These are phyloP conservation scores for Sordariomycetes sp. DNA, from an alignment of 2,329 filamentous ascomycete genomes.

Conservation along the genomic window DNA sequence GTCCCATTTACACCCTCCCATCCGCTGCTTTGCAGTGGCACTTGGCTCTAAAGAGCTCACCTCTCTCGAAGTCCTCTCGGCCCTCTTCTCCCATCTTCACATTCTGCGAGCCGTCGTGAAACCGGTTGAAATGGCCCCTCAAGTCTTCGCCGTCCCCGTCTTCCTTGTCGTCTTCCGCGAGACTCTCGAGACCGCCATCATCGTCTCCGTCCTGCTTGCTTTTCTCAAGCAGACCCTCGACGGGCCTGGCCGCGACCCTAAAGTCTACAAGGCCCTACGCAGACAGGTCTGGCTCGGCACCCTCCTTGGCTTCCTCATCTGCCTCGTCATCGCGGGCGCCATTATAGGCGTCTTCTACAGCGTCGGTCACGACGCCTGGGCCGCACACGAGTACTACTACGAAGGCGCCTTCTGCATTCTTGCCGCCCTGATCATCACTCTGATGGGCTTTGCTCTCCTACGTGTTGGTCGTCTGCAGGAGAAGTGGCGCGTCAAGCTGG, in stretches of 20 bases:
- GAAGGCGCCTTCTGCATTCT: slow-evolving; percentile 72
- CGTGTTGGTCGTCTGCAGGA: slow-evolving; percentile 75
- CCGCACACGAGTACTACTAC: slow-evolving; percentile 64
- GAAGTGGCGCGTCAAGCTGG: slow-evolving; percentile 81
- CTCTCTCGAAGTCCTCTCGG: not conserved
- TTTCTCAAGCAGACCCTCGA: slow-evolving; percentile 67
- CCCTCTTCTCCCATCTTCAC: not conserved
- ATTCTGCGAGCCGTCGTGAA: slow-evolving; percentile 6
- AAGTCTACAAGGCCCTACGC: slow-evolving; percentile 53
- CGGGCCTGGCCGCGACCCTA: slow-evolving; percentile 45
- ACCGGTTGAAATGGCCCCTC: slow-evolving; percentile 56
- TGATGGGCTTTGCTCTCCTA: slow-evolving; percentile 73
- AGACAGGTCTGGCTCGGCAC: slow-evolving; percentile 60
- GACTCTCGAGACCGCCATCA: slow-evolving; percentile 72
- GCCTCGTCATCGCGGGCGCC: slow-evolving; percentile 54
- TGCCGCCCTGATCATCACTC: slow-evolving; percentile 69
- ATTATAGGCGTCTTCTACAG: slow-evolving; percentile 67
- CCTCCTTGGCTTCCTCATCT: slow-evolving; percentile 51
- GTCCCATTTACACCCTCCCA: no score
- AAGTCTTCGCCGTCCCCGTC: slow-evolving; percentile 69
- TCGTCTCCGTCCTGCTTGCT: slow-evolving; percentile 77
- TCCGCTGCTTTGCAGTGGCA: no score
- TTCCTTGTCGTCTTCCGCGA: slow-evolving; percentile 91
- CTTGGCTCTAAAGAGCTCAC: no score
- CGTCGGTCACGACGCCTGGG: slow-evolving; percentile 58